Evolutionary conservation across 371 early-diverging fungal species (phyloP), one percentile per base, ranked within the genome.

Genomic region (Mortierella sp.): DNA sequence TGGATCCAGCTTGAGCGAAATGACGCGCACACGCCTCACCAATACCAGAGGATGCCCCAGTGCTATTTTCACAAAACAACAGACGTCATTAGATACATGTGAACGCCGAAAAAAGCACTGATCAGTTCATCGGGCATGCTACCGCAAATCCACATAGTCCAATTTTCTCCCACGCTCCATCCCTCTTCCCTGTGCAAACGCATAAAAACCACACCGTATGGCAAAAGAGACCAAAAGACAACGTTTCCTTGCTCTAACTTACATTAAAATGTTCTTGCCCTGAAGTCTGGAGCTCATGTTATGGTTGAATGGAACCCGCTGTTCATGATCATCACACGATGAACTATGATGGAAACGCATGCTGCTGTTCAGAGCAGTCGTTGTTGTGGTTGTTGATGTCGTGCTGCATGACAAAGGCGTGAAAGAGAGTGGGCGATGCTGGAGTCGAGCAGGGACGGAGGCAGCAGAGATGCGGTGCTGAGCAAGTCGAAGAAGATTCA

Each of bases 11-110:
- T 19, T 90, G 90, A 28, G 98, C 98, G 88, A 97, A 99, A 78
- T 96, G 95, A 50, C 92, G 89, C 9, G 98, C 98, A 79, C 93
- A 93, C 10, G 96, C 95, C 74, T 94, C 94, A 74, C 98, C 98
- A 71, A 98, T 98, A 58, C 98, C 98, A 7, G 97, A 91, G 13
- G 94, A 94, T 21, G 98, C 98, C 21, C 99, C 98, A 31, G 98
- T 97, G 77, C 96, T 95, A 79, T 21, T 9, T 26, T 24, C 57
- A 9, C 54, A 54, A 21, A 7, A 8, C 50, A 48, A 48, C 14
- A 10, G 8, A 16, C n/a, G 58, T 58, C 58, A 58, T 10, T 58
- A 26, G 26, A 28, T 26, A n/a, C 4, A 24, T 55, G 55, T 55
- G 42, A 38, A 38, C 9, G 54, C 54, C 9, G 24, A 54, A 21